These are phyloP conservation scores for Didymella sp. DNA, from an alignment of 2,329 filamentous ascomycete genomes.

Conservation along the genomic window DNA sequence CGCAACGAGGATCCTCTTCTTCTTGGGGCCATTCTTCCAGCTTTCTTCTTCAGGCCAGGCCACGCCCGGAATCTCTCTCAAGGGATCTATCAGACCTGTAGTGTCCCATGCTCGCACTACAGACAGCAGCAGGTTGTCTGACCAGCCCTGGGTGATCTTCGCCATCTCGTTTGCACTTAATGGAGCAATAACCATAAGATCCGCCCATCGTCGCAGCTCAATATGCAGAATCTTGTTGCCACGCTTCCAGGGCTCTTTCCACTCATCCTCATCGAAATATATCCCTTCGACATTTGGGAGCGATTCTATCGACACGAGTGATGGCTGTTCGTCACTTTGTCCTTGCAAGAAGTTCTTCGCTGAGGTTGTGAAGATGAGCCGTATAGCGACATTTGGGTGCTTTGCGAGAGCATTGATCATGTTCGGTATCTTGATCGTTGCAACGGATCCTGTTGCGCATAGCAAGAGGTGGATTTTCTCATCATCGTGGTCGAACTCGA, in stretches of 20 bases:
- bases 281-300: conserved; percentile 79
- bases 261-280: conserved; percentile 86
- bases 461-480: conserved; percentile 66
- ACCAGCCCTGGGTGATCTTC: conserved; percentile 79
- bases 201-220: conserved; percentile 81
- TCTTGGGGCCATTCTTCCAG: conserved; percentile 42
- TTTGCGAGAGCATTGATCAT: conserved; percentile 62
- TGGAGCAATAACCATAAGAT: conserved; percentile 80
- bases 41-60: conserved; percentile 27
- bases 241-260: conserved; percentile 78
- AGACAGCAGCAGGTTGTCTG: conserved; percentile 75
- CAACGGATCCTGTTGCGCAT: conserved; percentile 76
- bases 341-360: conserved; percentile 78
- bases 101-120: conserved; percentile 90
- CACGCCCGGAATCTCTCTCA: conserved; percentile 37
- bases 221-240: conserved; percentile 88
- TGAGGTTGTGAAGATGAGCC: conserved; percentile 79
- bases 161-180: conserved; percentile 85
- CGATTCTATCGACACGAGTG: conserved; percentile 63
- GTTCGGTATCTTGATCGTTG: conserved; percentile 76
- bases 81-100: conserved; percentile 42
- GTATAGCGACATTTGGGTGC: conserved; percentile 71
- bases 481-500: conserved; percentile 40
- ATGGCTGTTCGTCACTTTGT: conserved; percentile 79
- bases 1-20: conserved; percentile 72